phyloP scores from a whole-genome alignment of 73 alveolate species.

The Paramecium biaurelia region DNA sequence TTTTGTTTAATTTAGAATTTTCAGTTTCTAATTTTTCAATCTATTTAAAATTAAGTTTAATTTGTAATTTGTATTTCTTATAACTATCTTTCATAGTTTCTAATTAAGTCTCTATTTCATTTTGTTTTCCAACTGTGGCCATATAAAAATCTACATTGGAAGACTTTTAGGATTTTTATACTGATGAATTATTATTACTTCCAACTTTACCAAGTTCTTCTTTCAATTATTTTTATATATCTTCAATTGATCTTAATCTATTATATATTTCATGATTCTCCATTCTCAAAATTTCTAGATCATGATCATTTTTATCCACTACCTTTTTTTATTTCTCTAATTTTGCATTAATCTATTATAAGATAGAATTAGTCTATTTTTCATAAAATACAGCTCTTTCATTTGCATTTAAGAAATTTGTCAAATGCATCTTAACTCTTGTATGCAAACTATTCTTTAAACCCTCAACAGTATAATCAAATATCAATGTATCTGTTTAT shows the following conservation, averaged over 20 bases:
- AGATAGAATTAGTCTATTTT: conserved; percentile 33
- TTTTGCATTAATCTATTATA: not conserved
- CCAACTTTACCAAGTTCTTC: not conserved
- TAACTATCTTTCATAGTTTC: conserved; percentile 36
- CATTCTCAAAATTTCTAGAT: not conserved
- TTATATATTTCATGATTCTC: conserved; percentile 38
- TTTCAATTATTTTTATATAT: not conserved
- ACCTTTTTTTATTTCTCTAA: not conserved
- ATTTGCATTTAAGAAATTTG: conserved; percentile 20
- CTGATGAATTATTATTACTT: not conserved
- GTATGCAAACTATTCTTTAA: conserved; percentile 34
- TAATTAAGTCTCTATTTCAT: conserved; percentile 15
- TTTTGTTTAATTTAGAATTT: conserved; percentile 12
- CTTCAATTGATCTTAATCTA: not conserved
- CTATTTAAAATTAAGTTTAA: not conserved
- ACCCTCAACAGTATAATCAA: conserved; percentile 50
- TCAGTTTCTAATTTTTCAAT: conserved; percentile 30
- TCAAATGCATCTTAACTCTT: not conserved
- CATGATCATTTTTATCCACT: not conserved
- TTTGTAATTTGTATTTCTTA: not conserved
- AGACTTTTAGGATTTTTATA: not conserved
- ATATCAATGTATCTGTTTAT: not conserved
- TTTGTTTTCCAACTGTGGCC: not conserved
- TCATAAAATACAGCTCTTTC: conserved; percentile 52
- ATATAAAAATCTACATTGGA: conserved; percentile 18